Base-by-base conservation (phyloP, 441 rosid species). In the Hura crepitans region DNA sequence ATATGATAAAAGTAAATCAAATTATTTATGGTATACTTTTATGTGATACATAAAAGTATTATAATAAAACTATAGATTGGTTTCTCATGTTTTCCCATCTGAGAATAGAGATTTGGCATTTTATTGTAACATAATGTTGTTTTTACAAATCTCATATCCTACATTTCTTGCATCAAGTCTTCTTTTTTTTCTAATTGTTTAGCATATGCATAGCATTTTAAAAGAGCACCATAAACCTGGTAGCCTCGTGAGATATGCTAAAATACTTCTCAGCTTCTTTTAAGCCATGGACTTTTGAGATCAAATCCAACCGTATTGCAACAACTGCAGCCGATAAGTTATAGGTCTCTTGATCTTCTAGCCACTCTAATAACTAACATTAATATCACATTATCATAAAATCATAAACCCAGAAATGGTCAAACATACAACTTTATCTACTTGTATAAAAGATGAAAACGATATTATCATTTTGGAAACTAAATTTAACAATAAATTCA, bases 271-370 rank as follows among this genome's bases (percentile, higher is more conserved):
- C 87, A 33, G 86, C 85, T 61, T 78, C 31, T 42, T 75, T 77
- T 23, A 78, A 10, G 65, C 82, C 81, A 31, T 63, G 74, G 49
- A 83, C 86, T 77, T 79, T 85, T 15, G 80, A 68, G 54, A 83
- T 69, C 75, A 86, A 74, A 77, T 85, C 87, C 39, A 86, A 62
- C 72, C 57, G 73, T 55, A 85, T 30, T 4, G 85, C 88, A 59
- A 75, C 37, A 35, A 80, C 82, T 35, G 71, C 69, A 18, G 63
- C 22, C 17, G 79, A 62, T 50, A 74, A 58, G 2, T 25, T 18
- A 65, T 31, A 56, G 46, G 57, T 68, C 79, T 49, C 65, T 68
- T 73, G 58, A 6, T 72, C 74, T 33, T 17, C 70, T 71, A 83
- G 73, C 85, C 82, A 85, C 33, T 80, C 78, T 2, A 78, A 75